Conservation (phyloP, 73 alveolate species). For the Chromera velia region DNA sequence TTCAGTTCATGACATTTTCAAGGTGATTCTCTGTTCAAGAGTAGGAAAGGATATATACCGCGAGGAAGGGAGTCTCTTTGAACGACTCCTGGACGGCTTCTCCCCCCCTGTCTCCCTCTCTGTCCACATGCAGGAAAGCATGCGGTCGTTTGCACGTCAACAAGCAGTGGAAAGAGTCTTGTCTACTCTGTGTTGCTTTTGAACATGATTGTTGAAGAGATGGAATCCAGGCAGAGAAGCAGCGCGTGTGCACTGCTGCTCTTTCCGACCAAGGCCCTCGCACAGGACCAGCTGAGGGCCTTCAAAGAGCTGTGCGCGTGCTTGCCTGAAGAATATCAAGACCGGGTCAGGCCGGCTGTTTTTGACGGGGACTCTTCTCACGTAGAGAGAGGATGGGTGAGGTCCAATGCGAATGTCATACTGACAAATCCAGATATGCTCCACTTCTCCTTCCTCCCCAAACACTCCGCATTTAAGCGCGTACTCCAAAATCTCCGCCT, state of each 20-base stretch:
- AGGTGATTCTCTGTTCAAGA: too few species aligned
- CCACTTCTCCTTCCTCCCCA: constrained; percentile 24
- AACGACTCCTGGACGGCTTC: too few species aligned
- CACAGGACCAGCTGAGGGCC: constrained; percentile 26
- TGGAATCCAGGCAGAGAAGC: not conserved
- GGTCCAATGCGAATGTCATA: constrained; percentile 14
- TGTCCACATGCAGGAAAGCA: too few species aligned
- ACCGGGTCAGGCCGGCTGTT: constrained; percentile 1
- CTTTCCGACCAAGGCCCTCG: constrained; percentile 42
- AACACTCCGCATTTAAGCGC: constrained; percentile 16
- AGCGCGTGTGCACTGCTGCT: constrained; percentile 20
- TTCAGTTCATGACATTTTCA: too few species aligned
- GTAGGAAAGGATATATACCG: too few species aligned
- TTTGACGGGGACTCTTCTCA: constrained; percentile 34
- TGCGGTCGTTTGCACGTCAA: constrained; percentile 35
- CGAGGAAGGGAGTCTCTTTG: too few species aligned
- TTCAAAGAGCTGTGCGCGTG: not conserved
- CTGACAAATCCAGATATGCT: constrained; percentile 33
- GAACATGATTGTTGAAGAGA: not conserved
- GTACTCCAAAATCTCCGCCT: constrained; percentile 13
- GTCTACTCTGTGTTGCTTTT: constrained; percentile 14
- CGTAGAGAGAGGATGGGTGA: not conserved
- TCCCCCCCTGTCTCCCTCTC: too few species aligned
- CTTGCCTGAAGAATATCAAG: not conserved
- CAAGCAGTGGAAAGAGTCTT: constrained; percentile 38